Evolutionary conservation across 2,329 filamentous ascomycete species (phyloP).

Genomic region (Pseudocercospora vitis): DNA sequence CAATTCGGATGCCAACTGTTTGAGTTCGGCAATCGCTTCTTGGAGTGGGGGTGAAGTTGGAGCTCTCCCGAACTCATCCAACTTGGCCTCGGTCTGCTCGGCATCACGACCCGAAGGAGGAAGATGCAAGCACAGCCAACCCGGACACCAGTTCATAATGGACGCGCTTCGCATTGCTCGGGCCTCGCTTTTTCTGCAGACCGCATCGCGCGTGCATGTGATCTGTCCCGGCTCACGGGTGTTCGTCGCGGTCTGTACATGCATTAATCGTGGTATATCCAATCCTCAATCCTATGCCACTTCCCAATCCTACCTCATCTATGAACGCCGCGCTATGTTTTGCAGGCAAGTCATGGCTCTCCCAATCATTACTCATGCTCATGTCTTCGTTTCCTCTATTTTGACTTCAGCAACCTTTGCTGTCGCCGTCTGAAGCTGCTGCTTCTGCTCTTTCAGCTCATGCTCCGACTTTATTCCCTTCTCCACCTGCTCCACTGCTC

Average conservation of each 20-base stretch:
- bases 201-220: too few species aligned
- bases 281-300: too few species aligned
- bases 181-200: too few species aligned
- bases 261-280: not conserved
- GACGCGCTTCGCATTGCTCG: too few species aligned
- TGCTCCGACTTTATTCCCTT: constrained; percentile 40
- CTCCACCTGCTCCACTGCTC: constrained; percentile 54
- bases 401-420: not conserved
- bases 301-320: not conserved
- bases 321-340: constrained; percentile 1
- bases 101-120: too few species aligned
- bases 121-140: too few species aligned
- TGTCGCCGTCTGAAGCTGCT: constrained; percentile 15
- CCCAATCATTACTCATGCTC: constrained; percentile 7
- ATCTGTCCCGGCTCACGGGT: too few species aligned
- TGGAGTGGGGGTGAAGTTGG: constrained; percentile 1
- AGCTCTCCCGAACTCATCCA: not conserved
- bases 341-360: not conserved
- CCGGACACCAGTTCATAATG: too few species aligned
- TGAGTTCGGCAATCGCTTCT: not conserved
- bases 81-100: not conserved
- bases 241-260: not conserved
- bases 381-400: constrained; percentile 9
- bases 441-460: constrained; percentile 16
- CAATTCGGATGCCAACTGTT: not conserved